These are phyloP conservation scores for Cytospora schulzeri DNA, from an alignment of 2,329 filamentous ascomycete genomes.

Conservation along the genomic window DNA sequence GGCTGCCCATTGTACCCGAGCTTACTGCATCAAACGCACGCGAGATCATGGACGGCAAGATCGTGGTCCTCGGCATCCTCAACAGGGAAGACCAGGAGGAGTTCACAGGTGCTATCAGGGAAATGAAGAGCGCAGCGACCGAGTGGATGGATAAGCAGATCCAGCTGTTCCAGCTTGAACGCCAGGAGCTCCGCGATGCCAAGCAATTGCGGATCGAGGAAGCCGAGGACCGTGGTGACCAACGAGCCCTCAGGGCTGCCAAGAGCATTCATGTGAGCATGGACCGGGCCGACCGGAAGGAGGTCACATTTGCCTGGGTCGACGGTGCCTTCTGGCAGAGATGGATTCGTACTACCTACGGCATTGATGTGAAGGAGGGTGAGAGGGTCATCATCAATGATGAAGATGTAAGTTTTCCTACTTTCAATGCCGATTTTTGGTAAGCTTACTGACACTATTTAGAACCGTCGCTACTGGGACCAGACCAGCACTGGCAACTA, in stretches of 20 bases:
- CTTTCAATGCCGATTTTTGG: background rate
- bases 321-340: constrained; percentile 97
- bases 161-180: constrained; percentile 86
- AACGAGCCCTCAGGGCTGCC: constrained; percentile 80
- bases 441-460: constrained; percentile 38
- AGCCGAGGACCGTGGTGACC: constrained; percentile 88
- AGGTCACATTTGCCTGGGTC: constrained; percentile 95
- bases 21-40: constrained; percentile 87
- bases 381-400: constrained; percentile 97
- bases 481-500: constrained; percentile 83
- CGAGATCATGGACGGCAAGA: constrained; percentile 92
- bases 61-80: constrained; percentile 90
- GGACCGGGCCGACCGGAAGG: constrained; percentile 81
- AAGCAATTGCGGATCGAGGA: constrained; percentile 97
- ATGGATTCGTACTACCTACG: constrained; percentile 94
- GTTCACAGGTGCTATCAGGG: constrained; percentile 76
- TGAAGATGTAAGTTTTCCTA: constrained; percentile 73
- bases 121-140: constrained; percentile 92
- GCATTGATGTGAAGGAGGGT: constrained; percentile 82
- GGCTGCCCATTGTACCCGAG: constrained; percentile 94
- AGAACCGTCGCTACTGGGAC: constrained; percentile 97
- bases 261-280: constrained; percentile 93
- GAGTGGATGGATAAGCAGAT: constrained; percentile 99
- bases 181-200: constrained; percentile 88
- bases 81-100: constrained; percentile 78